phyloP scores from a whole-genome alignment of 257 asterid genomes.

The Solanum medicagineum region DNA sequence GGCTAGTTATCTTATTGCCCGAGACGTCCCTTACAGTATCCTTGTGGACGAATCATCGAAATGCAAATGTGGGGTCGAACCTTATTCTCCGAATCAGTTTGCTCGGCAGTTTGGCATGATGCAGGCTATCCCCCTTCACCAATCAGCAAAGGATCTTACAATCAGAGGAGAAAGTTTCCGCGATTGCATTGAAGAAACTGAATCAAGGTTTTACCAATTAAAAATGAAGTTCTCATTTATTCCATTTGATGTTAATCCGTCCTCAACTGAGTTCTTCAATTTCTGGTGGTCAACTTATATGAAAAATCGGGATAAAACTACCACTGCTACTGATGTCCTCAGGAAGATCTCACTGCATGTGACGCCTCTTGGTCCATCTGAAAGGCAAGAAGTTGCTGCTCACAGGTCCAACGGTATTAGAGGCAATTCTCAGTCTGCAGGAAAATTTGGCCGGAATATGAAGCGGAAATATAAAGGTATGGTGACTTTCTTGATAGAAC shows the following conservation, averaged over 20 bases:
- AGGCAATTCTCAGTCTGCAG: neutral
- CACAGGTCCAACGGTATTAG: neutral
- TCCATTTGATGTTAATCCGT: neutral
- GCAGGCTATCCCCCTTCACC: neutral
- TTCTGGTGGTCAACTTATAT: conserved; percentile 8
- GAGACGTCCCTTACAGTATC: neutral
- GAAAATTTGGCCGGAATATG: neutral
- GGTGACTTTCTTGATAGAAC: neutral
- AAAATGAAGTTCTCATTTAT: neutral
- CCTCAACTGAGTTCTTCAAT: neutral
- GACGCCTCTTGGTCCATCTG: neutral
- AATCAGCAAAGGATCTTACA: neutral
- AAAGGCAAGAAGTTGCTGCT: neutral
- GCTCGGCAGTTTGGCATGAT: conserved; percentile 5
- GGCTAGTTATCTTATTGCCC: conserved; percentile 1
- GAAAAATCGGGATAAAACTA: neutral
- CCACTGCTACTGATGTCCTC: neutral
- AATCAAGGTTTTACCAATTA: neutral
- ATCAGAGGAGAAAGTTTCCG: neutral
- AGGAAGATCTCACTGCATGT: neutral
- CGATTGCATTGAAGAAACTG: neutral
- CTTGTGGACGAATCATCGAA: neutral
- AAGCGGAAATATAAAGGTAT: neutral
- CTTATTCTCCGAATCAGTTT: conserved; percentile 4
- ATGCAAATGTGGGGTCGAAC: neutral